Percentiles rank a stretch among this genome's conserved stretches.
Conservation (phyloP, 148 eudicot genomes). For the Silene uniflora region DNA sequence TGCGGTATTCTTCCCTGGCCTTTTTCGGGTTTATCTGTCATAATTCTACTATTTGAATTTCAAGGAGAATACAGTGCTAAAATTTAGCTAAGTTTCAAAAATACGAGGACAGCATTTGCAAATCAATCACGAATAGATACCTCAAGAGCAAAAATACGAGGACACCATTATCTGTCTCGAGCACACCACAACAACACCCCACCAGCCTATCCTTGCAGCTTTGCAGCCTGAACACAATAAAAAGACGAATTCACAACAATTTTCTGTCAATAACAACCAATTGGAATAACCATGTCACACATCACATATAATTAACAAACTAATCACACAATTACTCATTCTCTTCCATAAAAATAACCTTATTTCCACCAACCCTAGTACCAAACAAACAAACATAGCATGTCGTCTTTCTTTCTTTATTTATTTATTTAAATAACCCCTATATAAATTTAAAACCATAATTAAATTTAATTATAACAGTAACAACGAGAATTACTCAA, state of each 20-base stretch:
- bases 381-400: not conserved
- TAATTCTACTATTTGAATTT: constrained; percentile 17
- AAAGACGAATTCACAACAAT: no score
- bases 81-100: no score
- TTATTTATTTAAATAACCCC: no score
- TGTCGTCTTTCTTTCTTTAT: not conserved
- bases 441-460: constrained; percentile 22
- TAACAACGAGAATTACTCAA: constrained; percentile 1
- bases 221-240: no score
- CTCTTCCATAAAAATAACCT: not conserved
- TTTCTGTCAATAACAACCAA: no score
- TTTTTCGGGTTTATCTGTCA: constrained; percentile 91
- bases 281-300: not conserved
- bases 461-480: not conserved
- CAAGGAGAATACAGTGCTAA: no score
- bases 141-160: no score
- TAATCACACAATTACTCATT: not conserved
- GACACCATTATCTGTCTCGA: no score
- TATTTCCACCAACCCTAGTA: not conserved
- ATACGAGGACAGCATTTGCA: not conserved
- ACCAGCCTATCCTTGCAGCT: no score
- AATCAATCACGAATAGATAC: not conserved
- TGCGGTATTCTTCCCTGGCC: constrained; percentile 86
- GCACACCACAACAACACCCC: no score
- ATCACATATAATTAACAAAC: constrained; percentile 5